Evolutionary conservation across 1,139 yeast genomes (phyloP), one percentile per base, ranked within the genome.

Genomic region (Lodderomyces theae): DNA sequence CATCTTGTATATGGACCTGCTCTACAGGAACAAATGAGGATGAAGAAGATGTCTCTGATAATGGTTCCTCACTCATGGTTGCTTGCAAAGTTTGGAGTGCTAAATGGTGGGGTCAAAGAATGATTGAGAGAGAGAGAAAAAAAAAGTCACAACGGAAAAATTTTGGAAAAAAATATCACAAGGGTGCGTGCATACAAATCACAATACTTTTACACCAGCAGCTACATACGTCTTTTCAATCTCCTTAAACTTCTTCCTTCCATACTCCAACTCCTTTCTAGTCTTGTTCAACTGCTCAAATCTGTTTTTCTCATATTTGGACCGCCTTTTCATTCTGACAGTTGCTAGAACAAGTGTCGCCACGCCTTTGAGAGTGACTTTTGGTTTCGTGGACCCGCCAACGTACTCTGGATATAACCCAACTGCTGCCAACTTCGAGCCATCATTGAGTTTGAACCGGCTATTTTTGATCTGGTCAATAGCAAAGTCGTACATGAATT

Each of bases 261-360:
- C 40, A 15, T 35, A 25, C 13, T 42, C 42, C 32, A 42, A 32
- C 21, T 38, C 39, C 17, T 36, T 21, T 29, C 36, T 42, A 7
- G 37, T 21, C 13, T 24, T 21, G 13, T 15, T 18, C 24, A 40
- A 21, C 13, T 40, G 28, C 16, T 21, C 12, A 15, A 22, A 36
- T 25, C 37, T 15, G 6, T 18, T 19, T 7, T 33, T 38, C 9
- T 33, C 37, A 12, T 53, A 60, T 39, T 62, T 58, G 5, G 51
- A 49, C 42, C 80, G 57, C 34, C 64, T 71, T 49, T 64, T 70
- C 19, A 83, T 64, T 42, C 81, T 62, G 6, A 82, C 74, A 28
- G 69, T 63, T 1, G 86, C 84, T 46, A 82, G 58, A 5, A 82
- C 86, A 46, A 74, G 67, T 43, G 68, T 64, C 5, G 83, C 80